A percentile compares a stretch with the other conserved stretches of the same genome.
Evolutionary conservation across 2,329 filamentous ascomycete species (phyloP).

Genomic region (Chrysosporium queenslandicum): DNA sequence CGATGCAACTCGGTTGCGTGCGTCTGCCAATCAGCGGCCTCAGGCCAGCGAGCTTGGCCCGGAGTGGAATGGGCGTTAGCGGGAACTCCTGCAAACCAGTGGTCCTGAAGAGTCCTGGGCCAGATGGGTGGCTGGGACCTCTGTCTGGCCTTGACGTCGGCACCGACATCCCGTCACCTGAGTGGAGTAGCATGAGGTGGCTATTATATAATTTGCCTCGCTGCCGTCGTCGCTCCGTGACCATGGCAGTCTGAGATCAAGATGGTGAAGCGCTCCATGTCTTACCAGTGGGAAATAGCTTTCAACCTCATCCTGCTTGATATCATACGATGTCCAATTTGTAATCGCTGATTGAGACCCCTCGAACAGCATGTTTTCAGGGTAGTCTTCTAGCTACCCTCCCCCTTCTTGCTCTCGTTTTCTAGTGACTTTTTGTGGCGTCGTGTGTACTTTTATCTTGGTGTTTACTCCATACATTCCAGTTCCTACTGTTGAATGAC

Average conservation of each 20-base stretch:
- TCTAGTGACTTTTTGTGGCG: conserved; percentile 5
- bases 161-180: not conserved
- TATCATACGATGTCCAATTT: conserved; percentile 7
- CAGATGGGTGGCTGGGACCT: conserved; percentile 2
- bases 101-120: not conserved
- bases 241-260: not conserved
- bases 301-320: not conserved
- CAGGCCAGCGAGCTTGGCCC: not conserved
- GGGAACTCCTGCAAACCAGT: conserved; percentile 4
- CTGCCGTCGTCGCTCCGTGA: not conserved
- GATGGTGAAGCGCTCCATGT: conserved; percentile 9
- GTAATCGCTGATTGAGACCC: conserved; percentile 9
- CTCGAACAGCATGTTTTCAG: not conserved
- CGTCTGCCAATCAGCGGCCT: not conserved
- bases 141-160: conserved; percentile 1
- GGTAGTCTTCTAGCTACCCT: not conserved
- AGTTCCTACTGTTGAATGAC: not conserved
- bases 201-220: not conserved
- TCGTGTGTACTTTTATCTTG: conserved; percentile 5
- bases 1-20: not conserved
- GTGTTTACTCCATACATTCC: conserved; percentile 8
- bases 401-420: conserved; percentile 11
- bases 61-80: not conserved
- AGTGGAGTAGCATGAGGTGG: not conserved
- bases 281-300: conserved; percentile 4